Conservation (phyloP, 2,329 filamentous ascomycete genomes). For the Penicillium fuscoglaucum region DNA sequence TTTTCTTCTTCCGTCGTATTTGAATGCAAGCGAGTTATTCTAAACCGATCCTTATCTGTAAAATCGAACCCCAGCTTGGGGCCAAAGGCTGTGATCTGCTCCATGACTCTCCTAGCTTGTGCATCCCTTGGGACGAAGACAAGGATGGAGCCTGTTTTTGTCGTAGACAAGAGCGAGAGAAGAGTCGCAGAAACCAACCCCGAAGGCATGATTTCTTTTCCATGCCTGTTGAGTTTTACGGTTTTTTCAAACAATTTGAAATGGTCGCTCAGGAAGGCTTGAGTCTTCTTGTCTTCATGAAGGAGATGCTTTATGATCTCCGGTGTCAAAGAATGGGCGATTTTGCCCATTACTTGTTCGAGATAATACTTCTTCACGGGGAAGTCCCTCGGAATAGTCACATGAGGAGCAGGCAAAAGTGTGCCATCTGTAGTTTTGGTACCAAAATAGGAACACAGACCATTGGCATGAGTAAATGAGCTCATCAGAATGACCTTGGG, state of each 20-base stretch:
- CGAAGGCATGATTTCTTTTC: conserved; percentile 32
- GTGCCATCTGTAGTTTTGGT: conserved; percentile 31
- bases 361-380: conserved; percentile 47
- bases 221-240: neutral
- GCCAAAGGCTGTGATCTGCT: conserved; percentile 29
- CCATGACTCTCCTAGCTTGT: conserved; percentile 38
- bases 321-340: conserved; percentile 27
- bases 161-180: conserved; percentile 48
- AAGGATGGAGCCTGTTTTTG: conserved; percentile 47
- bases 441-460: conserved; percentile 49
- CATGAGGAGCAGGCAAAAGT: conserved; percentile 39
- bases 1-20: conserved; percentile 9
- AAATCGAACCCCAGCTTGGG: conserved; percentile 43
- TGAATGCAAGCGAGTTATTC: conserved; percentile 51
- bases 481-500: conserved; percentile 54
- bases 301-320: conserved; percentile 19
- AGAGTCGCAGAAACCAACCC: conserved; percentile 48
- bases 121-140: conserved; percentile 51
- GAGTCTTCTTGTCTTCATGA: conserved; percentile 10
- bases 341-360: conserved; percentile 39
- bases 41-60: conserved; percentile 41
- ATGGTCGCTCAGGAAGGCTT: conserved; percentile 12
- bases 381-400: conserved; percentile 49
- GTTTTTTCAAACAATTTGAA: neutral
- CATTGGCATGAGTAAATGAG: conserved; percentile 48